These are phyloP conservation scores for Chrysoporthe austroafricana DNA, from an alignment of 2,329 filamentous ascomycete species.

Conservation along the genomic window DNA sequence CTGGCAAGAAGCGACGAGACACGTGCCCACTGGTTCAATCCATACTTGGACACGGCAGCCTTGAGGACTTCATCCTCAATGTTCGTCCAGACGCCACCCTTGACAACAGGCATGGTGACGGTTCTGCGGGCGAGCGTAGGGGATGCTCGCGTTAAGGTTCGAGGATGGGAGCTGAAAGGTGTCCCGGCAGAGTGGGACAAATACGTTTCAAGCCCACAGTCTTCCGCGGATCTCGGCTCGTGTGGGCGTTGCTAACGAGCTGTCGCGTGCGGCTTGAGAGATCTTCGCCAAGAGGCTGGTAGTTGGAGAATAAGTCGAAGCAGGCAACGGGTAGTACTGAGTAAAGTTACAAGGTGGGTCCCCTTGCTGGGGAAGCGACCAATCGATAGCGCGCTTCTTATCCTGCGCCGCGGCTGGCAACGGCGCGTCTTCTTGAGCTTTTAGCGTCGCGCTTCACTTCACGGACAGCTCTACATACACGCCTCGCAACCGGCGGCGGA, in stretches of 20 bases:
- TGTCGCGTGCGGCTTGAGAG: not conserved
- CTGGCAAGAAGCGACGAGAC: conserved; percentile 95
- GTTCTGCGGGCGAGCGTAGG: not conserved
- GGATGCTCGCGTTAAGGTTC: conserved; percentile 1
- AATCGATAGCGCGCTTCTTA: conserved; percentile 3
- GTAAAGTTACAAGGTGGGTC: conserved; percentile 7
- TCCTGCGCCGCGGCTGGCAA: conserved; percentile 10
- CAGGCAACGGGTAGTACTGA: not conserved
- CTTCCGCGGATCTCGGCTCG: not conserved
- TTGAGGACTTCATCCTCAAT: conserved; percentile 96
- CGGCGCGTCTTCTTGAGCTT: conserved; percentile 11
- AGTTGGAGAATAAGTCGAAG: not conserved
- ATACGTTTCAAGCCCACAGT: not conserved
- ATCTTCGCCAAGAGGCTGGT: not conserved
- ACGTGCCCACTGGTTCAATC: conserved; percentile 96
- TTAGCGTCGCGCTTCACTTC: conserved; percentile 11
- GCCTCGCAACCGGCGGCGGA: not conserved
- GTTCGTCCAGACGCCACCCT: conserved; percentile 76
- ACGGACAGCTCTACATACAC: not conserved
- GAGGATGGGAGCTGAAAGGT: not conserved
- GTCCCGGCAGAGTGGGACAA: not conserved
- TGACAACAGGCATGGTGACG: conserved; percentile 69
- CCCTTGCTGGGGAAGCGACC: not conserved
- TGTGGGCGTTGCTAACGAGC: not conserved
- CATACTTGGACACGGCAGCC: conserved; percentile 91